phyloP scores from a whole-genome alignment of 73 alveolate genomes.

The Paramecium bursaria region DNA sequence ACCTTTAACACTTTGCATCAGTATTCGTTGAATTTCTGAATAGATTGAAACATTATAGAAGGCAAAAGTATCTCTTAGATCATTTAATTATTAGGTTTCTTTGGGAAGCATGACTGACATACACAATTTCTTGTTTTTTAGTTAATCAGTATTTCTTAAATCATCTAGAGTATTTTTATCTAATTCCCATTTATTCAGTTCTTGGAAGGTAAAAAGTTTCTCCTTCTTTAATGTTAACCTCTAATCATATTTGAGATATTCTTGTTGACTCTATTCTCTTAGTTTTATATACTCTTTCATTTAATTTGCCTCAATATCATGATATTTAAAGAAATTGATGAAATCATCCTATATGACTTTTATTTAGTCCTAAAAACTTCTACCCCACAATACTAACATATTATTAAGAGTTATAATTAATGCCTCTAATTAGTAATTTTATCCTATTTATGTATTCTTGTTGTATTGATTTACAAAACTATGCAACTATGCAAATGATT shows the following conservation, averaged over 20 bases:
- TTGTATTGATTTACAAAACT: conserved; percentile 19
- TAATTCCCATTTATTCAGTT: conserved; percentile 47
- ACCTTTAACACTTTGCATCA: neutral
- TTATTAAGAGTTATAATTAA: conserved; percentile 20
- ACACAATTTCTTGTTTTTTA: conserved; percentile 32
- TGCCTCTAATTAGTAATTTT: conserved; percentile 10
- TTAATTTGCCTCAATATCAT: conserved; percentile 9
- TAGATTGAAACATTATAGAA: conserved; percentile 29
- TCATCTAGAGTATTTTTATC: conserved; percentile 12
- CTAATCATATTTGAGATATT: conserved; percentile 13
- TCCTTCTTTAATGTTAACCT: conserved; percentile 30
- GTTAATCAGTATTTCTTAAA: neutral
- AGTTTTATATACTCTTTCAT: conserved; percentile 6
- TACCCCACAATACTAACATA: conserved; percentile 42
- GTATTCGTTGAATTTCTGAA: conserved; percentile 8
- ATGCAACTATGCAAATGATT: conserved; percentile 7
- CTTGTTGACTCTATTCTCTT: conserved; percentile 28
- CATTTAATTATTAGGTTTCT: conserved; percentile 41
- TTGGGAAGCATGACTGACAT: conserved; percentile 1
- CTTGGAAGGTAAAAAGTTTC: conserved; percentile 10
- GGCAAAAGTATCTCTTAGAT: conserved; percentile 39
- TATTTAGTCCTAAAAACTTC: neutral
- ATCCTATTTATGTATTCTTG: neutral
- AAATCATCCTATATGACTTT: conserved; percentile 20
- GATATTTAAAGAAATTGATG: conserved; percentile 42